phyloP scores from a whole-genome alignment of 129 eudicot genomes.

The Tagetes erecta region DNA sequence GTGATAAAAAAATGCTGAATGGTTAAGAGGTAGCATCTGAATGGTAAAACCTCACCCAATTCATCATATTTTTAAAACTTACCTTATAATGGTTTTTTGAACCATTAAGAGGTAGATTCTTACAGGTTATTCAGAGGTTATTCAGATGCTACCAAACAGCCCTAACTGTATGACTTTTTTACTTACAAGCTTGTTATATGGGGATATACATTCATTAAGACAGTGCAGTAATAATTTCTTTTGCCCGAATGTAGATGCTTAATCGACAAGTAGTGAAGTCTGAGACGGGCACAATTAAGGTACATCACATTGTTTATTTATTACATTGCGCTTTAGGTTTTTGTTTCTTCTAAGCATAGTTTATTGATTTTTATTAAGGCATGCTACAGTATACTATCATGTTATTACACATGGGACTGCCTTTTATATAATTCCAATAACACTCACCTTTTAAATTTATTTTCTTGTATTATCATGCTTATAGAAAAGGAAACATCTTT shows the following conservation, averaged over 20 bases:
- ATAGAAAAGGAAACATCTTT: constrained; percentile 10
- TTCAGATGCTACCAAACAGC: neutral
- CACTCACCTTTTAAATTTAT: neutral
- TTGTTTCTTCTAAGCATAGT: neutral
- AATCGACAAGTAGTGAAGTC: constrained; percentile 93
- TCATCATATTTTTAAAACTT: too few species aligned
- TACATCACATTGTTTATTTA: constrained; percentile 16
- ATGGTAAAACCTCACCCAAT: too few species aligned
- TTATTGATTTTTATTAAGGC: neutral
- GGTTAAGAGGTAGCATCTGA: too few species aligned
- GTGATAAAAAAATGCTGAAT: too few species aligned
- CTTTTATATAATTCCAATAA: constrained; percentile 1
- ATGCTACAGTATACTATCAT: neutral
- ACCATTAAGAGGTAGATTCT: too few species aligned
- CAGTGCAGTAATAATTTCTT: constrained; percentile 12
- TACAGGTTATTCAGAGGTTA: too few species aligned
- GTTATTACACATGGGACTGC: neutral
- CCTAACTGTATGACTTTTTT: neutral
- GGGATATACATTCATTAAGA: constrained; percentile 4
- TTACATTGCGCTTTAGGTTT: constrained; percentile 16
- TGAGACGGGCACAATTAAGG: constrained; percentile 89
- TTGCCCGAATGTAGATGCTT: constrained; percentile 71
- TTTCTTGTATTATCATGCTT: constrained; percentile 11
- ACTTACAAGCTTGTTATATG: neutral
- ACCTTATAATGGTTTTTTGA: too few species aligned